Evolutionary conservation across 2,329 filamentous ascomycete genomes (phyloP), one percentile per base, ranked within the genome.

Genomic region (Stylonectria norvegica): DNA sequence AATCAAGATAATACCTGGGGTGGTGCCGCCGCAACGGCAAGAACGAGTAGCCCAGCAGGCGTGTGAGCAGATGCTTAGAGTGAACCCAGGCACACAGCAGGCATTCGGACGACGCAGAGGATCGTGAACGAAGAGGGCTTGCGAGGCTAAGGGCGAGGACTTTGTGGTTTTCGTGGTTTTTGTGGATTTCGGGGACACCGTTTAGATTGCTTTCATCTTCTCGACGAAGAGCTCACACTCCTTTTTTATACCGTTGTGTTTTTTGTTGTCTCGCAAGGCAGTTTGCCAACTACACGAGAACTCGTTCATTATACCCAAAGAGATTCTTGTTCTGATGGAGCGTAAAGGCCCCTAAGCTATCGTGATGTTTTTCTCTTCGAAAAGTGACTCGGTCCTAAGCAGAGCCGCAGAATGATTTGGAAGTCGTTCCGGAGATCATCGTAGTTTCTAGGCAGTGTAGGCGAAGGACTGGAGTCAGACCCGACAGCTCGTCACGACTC

Each of bases 191-290:
- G 18, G 38, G 39, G 51, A 41, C 36, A 48, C 25, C 37, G 46
- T 52, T 50, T 61, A 62, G 58, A 63, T 45, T 55, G 44, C 47
- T 60, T n/a, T 56, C 45, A 57, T 61, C 60, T 62, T 63, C 57
- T 49, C 57, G 48, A 52, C 43, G 60, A 63, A 61, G 60, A 61
- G 50, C 48, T 35, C 32, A 43, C 49, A 42, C 49, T 52, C 48
- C 29, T 51, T 50, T 42, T 48, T 42, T 36, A 37, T 20, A 34
- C 15, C 27, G 5, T 30, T 18, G 18, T 19, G 18, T 20, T 39
- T 23, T 43, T 38, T 25, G 20, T 41, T 42, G 19, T 38, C 41
- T 34, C 29, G 20, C n/a, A 38, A n/a, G 15, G 30, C 38, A 15
- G 32, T 32, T 42, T 43, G 38, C 34, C 28, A 40, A 46, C 38